These are phyloP conservation scores for Metarhizium rileyi DNA, from an alignment of 2,329 filamentous ascomycete species.

Conservation along the genomic window DNA sequence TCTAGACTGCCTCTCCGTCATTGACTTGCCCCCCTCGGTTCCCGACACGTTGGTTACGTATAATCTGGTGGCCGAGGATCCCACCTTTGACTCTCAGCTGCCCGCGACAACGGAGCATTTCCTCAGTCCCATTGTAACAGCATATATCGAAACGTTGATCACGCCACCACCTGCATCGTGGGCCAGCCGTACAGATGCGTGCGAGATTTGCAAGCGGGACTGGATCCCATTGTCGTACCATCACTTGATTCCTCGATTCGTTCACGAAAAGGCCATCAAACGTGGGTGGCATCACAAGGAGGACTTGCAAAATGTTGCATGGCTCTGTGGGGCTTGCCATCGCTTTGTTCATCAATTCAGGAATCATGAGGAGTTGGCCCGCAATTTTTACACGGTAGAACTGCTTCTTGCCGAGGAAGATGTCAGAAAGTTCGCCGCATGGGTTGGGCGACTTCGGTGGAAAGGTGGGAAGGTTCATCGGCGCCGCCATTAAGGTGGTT, in stretches of 20 bases:
- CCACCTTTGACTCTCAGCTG: slow-evolving; percentile 20
- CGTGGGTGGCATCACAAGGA: slow-evolving; percentile 70
- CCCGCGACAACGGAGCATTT: slow-evolving; percentile 40
- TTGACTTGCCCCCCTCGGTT: slow-evolving; percentile 45
- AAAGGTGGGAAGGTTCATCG: slow-evolving; percentile 34
- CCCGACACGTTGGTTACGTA: slow-evolving; percentile 61
- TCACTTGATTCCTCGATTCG: slow-evolving; percentile 70
- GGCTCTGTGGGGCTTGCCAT: slow-evolving; percentile 79
- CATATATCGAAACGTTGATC: slow-evolving; percentile 49
- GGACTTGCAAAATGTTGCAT: slow-evolving; percentile 70
- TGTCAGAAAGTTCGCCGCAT: slow-evolving; percentile 59
- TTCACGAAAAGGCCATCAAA: slow-evolving; percentile 68
- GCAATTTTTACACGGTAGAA: slow-evolving; percentile 64
- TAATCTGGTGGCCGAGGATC: slow-evolving; percentile 41
- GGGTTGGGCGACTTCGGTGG: slow-evolving; percentile 68
- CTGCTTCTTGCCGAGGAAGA: slow-evolving; percentile 59
- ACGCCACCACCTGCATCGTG: slow-evolving; percentile 55
- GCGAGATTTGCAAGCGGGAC: slow-evolving; percentile 67
- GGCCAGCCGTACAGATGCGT: slow-evolving; percentile 45
- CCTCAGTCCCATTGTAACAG: slow-evolving; percentile 50
- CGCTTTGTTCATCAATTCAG: slow-evolving; percentile 69
- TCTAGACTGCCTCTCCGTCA: slow-evolving; percentile 37
- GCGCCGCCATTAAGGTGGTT: too few species aligned
- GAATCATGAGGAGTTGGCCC: slow-evolving; percentile 67
- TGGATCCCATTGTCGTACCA: slow-evolving; percentile 76